These are phyloP conservation scores for Elsinoe arachidis DNA, from an alignment of 2,329 filamentous ascomycete genomes.

Conservation along the genomic window DNA sequence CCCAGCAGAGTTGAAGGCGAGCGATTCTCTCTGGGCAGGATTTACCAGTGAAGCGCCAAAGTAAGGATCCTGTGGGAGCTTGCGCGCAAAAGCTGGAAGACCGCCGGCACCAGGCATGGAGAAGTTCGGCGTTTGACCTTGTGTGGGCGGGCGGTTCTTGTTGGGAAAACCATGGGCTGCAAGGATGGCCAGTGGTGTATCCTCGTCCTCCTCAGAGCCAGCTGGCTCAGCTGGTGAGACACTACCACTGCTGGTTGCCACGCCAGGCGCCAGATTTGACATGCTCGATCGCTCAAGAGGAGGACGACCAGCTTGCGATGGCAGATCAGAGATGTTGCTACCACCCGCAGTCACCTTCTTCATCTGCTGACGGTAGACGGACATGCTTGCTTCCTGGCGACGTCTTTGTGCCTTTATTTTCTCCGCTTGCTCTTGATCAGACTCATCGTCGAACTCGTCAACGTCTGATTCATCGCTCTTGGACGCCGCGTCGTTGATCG, in stretches of 20 bases:
- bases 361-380: conserved; percentile 88
- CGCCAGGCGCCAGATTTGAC: conserved; percentile 13
- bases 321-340: conserved; percentile 33
- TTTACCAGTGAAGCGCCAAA: conserved; percentile 69
- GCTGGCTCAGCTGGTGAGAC: conserved; percentile 22
- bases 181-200: conserved; percentile 76
- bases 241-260: conserved; percentile 5
- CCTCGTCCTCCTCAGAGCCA: conserved; percentile 69
- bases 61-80: conserved; percentile 78
- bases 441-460: conserved; percentile 57
- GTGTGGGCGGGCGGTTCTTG: conserved; percentile 65
- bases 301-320: conserved; percentile 41
- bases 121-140: conserved; percentile 37
- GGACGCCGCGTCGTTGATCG: conserved; percentile 28
- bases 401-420: conserved; percentile 66
- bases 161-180: conserved; percentile 82
- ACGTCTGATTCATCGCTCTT: conserved; percentile 53
- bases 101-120: conserved; percentile 40
- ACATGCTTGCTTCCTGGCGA: conserved; percentile 84
- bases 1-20: conserved; percentile 49
- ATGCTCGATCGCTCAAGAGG: conserved; percentile 45
- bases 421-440: conserved; percentile 67
- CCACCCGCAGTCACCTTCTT: conserved; percentile 86
- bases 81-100: conserved; percentile 73
- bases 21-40: conserved; percentile 62